Percentiles rank a stretch among this genome's conserved stretches.
Evolutionary conservation across 2,329 filamentous ascomycete species (phyloP).

Genomic region (Ophiosphaerella herpotricha): DNA sequence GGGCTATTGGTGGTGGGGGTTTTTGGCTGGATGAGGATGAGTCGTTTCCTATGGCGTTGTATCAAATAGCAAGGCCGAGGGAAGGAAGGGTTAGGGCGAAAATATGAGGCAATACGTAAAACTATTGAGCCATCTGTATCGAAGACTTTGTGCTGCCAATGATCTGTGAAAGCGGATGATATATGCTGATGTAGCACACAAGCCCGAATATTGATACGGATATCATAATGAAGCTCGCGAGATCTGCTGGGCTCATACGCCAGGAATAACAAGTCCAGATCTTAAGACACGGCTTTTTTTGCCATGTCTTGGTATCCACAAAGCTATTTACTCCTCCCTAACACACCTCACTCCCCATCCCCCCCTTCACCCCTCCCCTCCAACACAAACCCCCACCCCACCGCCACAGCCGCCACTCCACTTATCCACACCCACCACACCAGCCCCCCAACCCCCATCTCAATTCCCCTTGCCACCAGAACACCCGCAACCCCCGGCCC

Average conservation of each 20-base stretch:
- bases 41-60: slow-evolving; percentile 36
- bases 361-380: slow-evolving; percentile 34
- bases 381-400: slow-evolving; percentile 59
- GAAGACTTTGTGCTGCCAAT: too few relatives aligned
- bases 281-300: too few relatives aligned
- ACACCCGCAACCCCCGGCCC: slow-evolving; percentile 63
- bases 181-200: too few relatives aligned
- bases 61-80: slow-evolving; percentile 10
- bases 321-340: not conserved
- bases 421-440: slow-evolving; percentile 61
- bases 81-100: slow-evolving; percentile 2
- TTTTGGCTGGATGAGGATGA: slow-evolving; percentile 33
- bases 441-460: slow-evolving; percentile 59
- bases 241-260: too few relatives aligned
- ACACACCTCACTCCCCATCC: slow-evolving; percentile 51
- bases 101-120: not conserved
- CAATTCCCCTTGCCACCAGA: slow-evolving; percentile 62
- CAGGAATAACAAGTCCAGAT: too few relatives aligned
- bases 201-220: too few relatives aligned
- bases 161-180: too few relatives aligned
- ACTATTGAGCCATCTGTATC: too few relatives aligned
- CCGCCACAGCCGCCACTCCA: slow-evolving; percentile 52
- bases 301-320: not conserved
- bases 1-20: slow-evolving; percentile 19
- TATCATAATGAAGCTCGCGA: too few relatives aligned